Conservation (phyloP, 2,329 filamentous ascomycete genomes). For the Bipolaris gigantea region DNA sequence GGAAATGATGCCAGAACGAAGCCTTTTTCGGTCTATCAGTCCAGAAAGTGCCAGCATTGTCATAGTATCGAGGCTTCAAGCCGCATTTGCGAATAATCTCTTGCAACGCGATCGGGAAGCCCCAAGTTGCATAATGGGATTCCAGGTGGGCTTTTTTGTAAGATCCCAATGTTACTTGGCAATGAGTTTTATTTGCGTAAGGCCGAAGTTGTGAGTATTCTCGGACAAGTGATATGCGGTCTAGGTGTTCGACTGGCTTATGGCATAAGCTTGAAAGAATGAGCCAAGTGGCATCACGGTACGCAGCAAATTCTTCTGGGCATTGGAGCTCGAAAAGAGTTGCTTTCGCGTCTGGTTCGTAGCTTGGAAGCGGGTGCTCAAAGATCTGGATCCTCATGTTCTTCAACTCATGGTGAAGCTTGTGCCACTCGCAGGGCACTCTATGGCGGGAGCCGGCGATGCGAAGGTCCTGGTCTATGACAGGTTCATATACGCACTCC, state of each 20-base stretch:
- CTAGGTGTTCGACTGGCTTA: not conserved
- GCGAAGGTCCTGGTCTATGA: conserved; percentile 16
- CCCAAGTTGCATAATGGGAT: conserved; percentile 53
- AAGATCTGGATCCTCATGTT: conserved; percentile 51
- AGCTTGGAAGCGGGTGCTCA: conserved; percentile 55
- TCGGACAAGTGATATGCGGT: conserved; percentile 26
- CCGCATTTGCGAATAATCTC: conserved; percentile 53
- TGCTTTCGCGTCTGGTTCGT: conserved; percentile 43
- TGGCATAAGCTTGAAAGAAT: conserved; percentile 48
- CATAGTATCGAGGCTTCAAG: conserved; percentile 54
- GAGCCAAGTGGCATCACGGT: conserved; percentile 57
- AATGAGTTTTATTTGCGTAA: conserved; percentile 17
- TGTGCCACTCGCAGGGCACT: conserved; percentile 51
- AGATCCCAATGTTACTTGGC: conserved; percentile 49
- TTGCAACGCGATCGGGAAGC: conserved; percentile 48
- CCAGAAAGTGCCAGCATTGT: conserved; percentile 47
- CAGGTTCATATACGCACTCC: conserved; percentile 38
- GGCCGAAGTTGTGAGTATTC: conserved; percentile 39
- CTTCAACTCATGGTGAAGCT: conserved; percentile 39
- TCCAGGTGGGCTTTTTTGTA: conserved; percentile 51
- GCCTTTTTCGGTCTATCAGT: conserved; percentile 34
- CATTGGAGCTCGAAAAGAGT: conserved; percentile 57
- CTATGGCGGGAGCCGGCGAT: conserved; percentile 13
- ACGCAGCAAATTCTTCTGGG: conserved; percentile 52
- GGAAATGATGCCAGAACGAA: conserved; percentile 53